phyloP scores from a whole-genome alignment of 805 yeast genomes.

The Lachancea sp. region DNA sequence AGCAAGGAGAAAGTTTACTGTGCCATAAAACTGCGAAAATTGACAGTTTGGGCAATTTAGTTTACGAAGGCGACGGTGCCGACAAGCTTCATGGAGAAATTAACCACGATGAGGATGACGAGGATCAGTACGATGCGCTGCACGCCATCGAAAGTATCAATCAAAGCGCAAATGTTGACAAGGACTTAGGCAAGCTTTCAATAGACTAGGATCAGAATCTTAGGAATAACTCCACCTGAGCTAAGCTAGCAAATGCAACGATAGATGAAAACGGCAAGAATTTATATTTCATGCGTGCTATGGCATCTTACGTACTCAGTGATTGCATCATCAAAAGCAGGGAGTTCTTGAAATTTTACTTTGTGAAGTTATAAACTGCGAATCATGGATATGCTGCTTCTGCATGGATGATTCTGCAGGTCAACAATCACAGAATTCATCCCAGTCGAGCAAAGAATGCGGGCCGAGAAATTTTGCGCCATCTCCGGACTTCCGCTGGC shows the following conservation, averaged over 20 bases:
- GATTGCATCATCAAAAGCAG: too few relatives aligned
- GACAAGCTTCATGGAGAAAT: conserved; percentile 7
- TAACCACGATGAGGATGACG: conserved; percentile 3
- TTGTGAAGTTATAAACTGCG: too few relatives aligned
- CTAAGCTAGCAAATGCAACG: too few relatives aligned
- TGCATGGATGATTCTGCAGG: background rate
- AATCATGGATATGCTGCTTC: too few relatives aligned
- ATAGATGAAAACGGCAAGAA: too few relatives aligned
- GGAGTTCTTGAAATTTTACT: too few relatives aligned
- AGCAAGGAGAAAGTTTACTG: conserved; percentile 5
- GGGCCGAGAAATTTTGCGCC: conserved; percentile 29
- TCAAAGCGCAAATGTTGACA: background rate
- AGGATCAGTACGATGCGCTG: conserved; percentile 17
- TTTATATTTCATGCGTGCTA: too few relatives aligned
- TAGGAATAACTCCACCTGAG: too few relatives aligned
- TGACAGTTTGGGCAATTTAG: conserved; percentile 25
- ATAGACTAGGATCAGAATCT: background rate
- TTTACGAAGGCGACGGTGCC: conserved; percentile 13
- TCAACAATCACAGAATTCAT: conserved; percentile 1
- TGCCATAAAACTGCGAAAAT: conserved; percentile 14
- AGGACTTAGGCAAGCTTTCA: background rate
- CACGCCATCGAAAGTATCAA: conserved; percentile 17
- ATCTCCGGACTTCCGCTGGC: conserved; percentile 35
- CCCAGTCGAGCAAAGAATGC: background rate
- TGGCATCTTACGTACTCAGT: too few relatives aligned